Evolutionary conservation across 164 flowering plant species (phyloP), one percentile per base, ranked within the genome.

Genomic region (Paratinospora sagittata): DNA sequence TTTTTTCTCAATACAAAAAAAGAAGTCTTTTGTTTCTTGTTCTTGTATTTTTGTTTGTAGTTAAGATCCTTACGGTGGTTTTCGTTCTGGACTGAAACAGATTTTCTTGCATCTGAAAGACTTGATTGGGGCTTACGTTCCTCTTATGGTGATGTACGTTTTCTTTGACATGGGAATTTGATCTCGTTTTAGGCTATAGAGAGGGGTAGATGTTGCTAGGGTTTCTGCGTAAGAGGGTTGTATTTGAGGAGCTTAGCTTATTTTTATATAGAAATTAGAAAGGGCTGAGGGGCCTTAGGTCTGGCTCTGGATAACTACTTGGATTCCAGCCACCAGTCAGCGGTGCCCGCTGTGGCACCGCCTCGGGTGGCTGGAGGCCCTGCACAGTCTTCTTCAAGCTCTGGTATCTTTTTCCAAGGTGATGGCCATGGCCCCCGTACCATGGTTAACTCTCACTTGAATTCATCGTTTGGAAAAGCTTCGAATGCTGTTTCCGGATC

Each of bases 381-480:
- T 67, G 68, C 84, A 37, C 96, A 86, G 57, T 88, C 95, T 63
- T 84, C 95, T 62, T 83, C 93, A 21, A 85, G 86, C 78, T 95
- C 97, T 61, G 96, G 96, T 71, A 87, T 95, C 41, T 91, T 88
- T 80, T 91, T 82, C 74, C 96, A 90, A 80, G 94, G 94, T 73
- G 98, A 91, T 76, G 88, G 83, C 57, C 89, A 80, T 30, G 34
- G 24, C 27, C 77, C 86, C 37, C 93, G 84, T 70, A 70, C 72
- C 27, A 73, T 79, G 19, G 78, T 83, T 27, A 86, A 84, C 78
- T 81, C 97, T 60, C 90, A 84, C 84, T 76, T 92, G 84, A 84
- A 84, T 76, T 77, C 93, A 43, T 86, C 92, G 39, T 85, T 89
- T 75, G 96, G 85, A 70, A 92, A 88, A 83, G 83, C 90, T 16